phyloP scores from a whole-genome alignment of 1,284 basidiomycete genomes.

The Sphaerobolus stellatus region DNA sequence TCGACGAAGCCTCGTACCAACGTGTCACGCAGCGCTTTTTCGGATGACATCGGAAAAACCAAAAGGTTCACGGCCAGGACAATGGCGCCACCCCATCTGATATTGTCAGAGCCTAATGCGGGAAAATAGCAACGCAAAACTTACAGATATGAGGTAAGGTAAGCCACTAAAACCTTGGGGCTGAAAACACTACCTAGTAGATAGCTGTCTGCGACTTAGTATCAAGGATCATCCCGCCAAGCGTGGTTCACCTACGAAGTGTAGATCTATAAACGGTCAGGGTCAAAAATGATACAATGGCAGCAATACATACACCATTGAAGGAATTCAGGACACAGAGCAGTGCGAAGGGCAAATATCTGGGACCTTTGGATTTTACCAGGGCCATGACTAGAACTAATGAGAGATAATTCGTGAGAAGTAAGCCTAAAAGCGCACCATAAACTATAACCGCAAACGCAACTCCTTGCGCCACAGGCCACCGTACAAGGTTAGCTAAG shows the following conservation, averaged over 20 bases:
- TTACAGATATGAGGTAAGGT: conserved; percentile 31
- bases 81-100: conserved; percentile 29
- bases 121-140: conserved; percentile 1
- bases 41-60: conserved; percentile 31
- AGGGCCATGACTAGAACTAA: conserved; percentile 19
- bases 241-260: conserved; percentile 14
- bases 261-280: conserved; percentile 9
- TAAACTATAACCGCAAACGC: conserved; percentile 32
- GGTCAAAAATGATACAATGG: conserved; percentile 2
- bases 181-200: conserved; percentile 19
- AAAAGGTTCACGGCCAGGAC: conserved; percentile 33
- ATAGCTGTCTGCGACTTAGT: neutral
- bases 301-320: conserved; percentile 29
- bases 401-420: neutral
- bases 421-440: conserved; percentile 6
- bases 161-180: conserved; percentile 26
- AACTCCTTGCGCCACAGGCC: conserved; percentile 34
- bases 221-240: neutral
- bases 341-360: conserved; percentile 29
- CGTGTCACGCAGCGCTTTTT: conserved; percentile 33
- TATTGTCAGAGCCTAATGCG: neutral
- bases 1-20: conserved; percentile 18
- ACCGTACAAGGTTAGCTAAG: conserved; percentile 27
- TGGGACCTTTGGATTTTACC: conserved; percentile 24
- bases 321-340: conserved; percentile 33